Evolutionary conservation across 2,329 filamentous ascomycete species (phyloP), one percentile per base, ranked within the genome.

Genomic region (Penicillium hesseltinei): DNA sequence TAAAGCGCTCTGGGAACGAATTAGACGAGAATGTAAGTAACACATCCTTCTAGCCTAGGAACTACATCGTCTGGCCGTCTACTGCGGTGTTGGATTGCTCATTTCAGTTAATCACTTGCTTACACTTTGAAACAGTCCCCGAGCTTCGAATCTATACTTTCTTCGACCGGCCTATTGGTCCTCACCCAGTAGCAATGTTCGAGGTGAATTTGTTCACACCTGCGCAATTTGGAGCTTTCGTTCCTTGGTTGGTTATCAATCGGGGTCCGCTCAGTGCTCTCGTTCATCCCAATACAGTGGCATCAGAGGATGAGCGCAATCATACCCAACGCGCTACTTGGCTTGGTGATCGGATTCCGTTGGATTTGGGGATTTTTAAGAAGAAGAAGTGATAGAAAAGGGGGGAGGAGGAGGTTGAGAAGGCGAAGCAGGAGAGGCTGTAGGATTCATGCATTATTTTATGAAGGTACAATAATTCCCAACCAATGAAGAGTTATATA

Each of bases 141-240:
- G 92, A 96, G 71, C 80, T 96, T 19, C 84, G 91, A 53, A 88
- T 95, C 66, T 96, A 96, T 72, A 80, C 75, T 15, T 79, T 96
- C 63, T 95, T 85, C 83, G 88, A 94, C 63, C 75, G 78, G 15
- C 91, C 92, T 0, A 75, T 96, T 29, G 92, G 92, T 0, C 92
- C 92, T 0, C 92, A 96, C 72, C 87, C 89, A 0, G 74, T 91
- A 0, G 89, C 87, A 51, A 96, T 96, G 91, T 96, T 96, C 67
- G 92, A 97, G 75, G 91, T 96, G 45, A 95, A 95, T 65, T 45
- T 96, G 21, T 91, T 93, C 72, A 91, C 88, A 0, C 92, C 92
- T 0, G 87, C 85, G 3, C 90, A 96, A 72, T 96, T 96, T 69
- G 92, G 92, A 0, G 92, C 92, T 0, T 95, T 96, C 67, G 78